Conservation (phyloP, 2,329 filamentous ascomycete species). For the Aspergillus melleus region DNA sequence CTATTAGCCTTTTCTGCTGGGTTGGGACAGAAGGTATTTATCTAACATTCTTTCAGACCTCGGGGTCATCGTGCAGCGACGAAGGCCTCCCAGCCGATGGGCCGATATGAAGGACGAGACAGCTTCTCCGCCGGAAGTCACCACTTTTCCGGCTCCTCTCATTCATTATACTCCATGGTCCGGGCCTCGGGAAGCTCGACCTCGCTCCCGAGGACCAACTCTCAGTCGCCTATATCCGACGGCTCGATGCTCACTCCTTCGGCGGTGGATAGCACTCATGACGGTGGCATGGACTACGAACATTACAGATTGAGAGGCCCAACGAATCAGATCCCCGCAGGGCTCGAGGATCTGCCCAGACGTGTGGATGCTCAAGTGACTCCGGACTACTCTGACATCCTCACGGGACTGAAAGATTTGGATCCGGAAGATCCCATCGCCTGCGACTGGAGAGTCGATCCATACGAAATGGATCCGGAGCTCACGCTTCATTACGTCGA, state of each 20-base stretch:
- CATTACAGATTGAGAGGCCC: conserved; percentile 24
- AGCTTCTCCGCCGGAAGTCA: conserved; percentile 16
- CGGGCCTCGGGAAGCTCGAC: conserved; percentile 33
- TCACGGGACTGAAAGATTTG: conserved; percentile 32
- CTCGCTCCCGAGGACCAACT: conserved; percentile 31
- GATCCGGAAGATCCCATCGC: conserved; percentile 31
- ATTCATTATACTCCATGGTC: conserved; percentile 29
- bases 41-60: conserved; percentile 23
- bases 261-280: conserved; percentile 24
- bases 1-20: not conserved
- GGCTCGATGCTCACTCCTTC: conserved; percentile 29
- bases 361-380: conserved; percentile 15
- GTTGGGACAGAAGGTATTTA: not conserved
- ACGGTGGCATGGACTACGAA: conserved; percentile 27
- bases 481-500: conserved; percentile 54
- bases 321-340: conserved; percentile 16
- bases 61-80: conserved; percentile 34
- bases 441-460: conserved; percentile 53
- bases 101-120: conserved; percentile 25
- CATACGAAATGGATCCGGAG: conserved; percentile 52
- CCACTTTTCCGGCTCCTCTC: conserved; percentile 22
- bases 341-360: conserved; percentile 15
- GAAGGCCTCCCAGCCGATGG: conserved; percentile 23
- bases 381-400: conserved; percentile 31
- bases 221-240: conserved; percentile 34